These are phyloP conservation scores for Penicillium pulvis DNA, from an alignment of 495 filamentous ascomycete species.

Conservation along the genomic window DNA sequence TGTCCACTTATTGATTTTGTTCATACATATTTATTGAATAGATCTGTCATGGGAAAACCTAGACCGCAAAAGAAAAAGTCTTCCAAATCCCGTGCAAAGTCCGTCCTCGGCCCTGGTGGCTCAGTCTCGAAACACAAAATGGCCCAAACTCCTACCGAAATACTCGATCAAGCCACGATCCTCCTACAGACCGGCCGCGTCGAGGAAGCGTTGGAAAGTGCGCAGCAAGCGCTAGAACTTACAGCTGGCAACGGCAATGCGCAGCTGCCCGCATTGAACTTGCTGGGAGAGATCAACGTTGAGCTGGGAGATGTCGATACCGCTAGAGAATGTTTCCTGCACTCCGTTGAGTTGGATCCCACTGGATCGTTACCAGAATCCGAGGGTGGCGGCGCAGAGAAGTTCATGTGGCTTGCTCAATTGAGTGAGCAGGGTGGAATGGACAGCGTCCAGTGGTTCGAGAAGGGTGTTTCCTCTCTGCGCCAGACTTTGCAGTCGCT, in stretches of 20 bases:
- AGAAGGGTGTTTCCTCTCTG: conserved; percentile 73
- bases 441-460: conserved; percentile 86
- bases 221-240: conserved; percentile 60
- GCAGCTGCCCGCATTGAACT: conserved; percentile 66
- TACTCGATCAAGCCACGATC: conserved; percentile 68
- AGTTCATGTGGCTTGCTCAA: conserved; percentile 95
- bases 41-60: conserved; percentile 48
- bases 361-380: conserved; percentile 62
- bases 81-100: conserved; percentile 48
- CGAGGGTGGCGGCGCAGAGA: conserved; percentile 82
- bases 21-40: conserved; percentile 5
- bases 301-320: conserved; percentile 78
- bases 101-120: conserved; percentile 48
- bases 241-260: conserved; percentile 39
- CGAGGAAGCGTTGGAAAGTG: conserved; percentile 66
- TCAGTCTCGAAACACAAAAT: conserved; percentile 49
- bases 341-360: conserved; percentile 71
- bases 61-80: conserved; percentile 49
- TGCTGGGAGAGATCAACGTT: conserved; percentile 82
- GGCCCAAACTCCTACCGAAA: conserved; percentile 50
- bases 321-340: conserved; percentile 67
- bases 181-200: conserved; percentile 71
- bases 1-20: conserved; percentile 10
- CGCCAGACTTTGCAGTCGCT: conserved; percentile 63
- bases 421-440: conserved; percentile 82